A percentile compares a stretch with the other conserved stretches of the same genome.
These are phyloP conservation scores for Vitis rupestris DNA, from an alignment of 164 flowering plant genomes.

Conservation along the genomic window DNA sequence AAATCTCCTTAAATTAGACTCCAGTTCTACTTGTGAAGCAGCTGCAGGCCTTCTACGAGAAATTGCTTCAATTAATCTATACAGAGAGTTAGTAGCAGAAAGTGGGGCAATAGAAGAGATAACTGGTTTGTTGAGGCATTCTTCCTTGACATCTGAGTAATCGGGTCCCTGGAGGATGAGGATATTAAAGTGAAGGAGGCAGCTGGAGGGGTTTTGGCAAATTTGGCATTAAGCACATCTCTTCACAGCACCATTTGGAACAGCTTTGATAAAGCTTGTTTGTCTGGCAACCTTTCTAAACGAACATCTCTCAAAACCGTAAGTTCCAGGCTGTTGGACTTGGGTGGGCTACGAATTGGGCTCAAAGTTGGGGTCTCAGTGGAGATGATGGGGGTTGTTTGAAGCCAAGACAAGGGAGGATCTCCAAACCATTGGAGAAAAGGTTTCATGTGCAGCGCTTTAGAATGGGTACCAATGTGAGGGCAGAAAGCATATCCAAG, in stretches of 20 bases:
- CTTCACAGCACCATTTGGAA: slow-evolving; percentile 45
- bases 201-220: slow-evolving; percentile 81
- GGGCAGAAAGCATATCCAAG: slow-evolving; percentile 31
- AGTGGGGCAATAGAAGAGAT: slow-evolving; percentile 88
- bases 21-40: slow-evolving; percentile 71
- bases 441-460: slow-evolving; percentile 9
- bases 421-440: slow-evolving; percentile 13
- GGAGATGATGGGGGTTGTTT: too few species aligned
- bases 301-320: too few species aligned
- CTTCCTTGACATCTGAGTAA: slow-evolving; percentile 54
- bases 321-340: too few species aligned
- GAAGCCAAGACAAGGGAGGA: too few species aligned
- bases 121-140: slow-evolving; percentile 48
- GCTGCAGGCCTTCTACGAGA: slow-evolving; percentile 79
- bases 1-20: slow-evolving; percentile 69
- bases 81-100: slow-evolving; percentile 61
- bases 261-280: too few species aligned
- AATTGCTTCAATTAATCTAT: slow-evolving; percentile 55
- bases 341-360: too few species aligned
- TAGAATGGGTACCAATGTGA: slow-evolving; percentile 32
- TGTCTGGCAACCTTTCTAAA: too few species aligned
- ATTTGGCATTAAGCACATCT: slow-evolving; percentile 54
- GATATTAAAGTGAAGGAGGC: slow-evolving; percentile 69
- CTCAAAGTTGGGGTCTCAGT: too few species aligned
- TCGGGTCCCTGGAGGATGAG: slow-evolving; percentile 67